Percentiles rank a stretch among this genome's conserved stretches.
These are phyloP conservation scores for Irpex sp. DNA, from an alignment of 1,284 basidiomycete genomes.

Conservation along the genomic window DNA sequence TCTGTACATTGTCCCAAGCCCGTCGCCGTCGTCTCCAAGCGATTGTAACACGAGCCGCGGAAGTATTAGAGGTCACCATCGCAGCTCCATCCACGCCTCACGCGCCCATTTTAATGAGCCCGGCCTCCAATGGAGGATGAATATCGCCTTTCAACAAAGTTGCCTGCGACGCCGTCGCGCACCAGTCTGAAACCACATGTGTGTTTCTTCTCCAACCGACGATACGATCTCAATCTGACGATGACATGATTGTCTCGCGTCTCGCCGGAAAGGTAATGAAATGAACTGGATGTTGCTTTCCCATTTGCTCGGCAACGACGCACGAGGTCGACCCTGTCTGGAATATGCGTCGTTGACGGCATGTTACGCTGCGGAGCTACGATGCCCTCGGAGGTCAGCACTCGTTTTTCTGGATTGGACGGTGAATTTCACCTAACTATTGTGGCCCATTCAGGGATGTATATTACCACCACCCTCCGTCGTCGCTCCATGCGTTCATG, in stretches of 20 bases:
- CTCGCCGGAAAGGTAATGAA: neutral
- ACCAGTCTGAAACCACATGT: neutral
- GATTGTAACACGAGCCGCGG: too few relatives aligned
- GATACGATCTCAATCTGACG: neutral
- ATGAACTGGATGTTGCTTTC: neutral
- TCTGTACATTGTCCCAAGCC: too few relatives aligned
- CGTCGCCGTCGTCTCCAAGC: too few relatives aligned
- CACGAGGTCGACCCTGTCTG: neutral
- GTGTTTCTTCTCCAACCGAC: neutral
- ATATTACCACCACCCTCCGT: neutral
- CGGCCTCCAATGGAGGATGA: neutral
- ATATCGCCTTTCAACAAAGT: neutral
- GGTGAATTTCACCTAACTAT: too few relatives aligned
- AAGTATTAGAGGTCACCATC: too few relatives aligned
- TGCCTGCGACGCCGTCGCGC: neutral
- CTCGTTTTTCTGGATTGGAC: neutral
- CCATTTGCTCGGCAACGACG: neutral
- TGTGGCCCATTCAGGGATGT: too few relatives aligned
- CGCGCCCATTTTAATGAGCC: neutral
- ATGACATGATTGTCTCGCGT: neutral
- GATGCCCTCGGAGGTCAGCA: neutral
- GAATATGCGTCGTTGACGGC: neutral
- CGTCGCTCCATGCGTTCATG: neutral
- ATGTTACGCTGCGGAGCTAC: neutral
- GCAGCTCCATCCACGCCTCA: too few relatives aligned